Base-by-base conservation (phyloP, 345 rosid genomes). In the Hibiscus syriacus region DNA sequence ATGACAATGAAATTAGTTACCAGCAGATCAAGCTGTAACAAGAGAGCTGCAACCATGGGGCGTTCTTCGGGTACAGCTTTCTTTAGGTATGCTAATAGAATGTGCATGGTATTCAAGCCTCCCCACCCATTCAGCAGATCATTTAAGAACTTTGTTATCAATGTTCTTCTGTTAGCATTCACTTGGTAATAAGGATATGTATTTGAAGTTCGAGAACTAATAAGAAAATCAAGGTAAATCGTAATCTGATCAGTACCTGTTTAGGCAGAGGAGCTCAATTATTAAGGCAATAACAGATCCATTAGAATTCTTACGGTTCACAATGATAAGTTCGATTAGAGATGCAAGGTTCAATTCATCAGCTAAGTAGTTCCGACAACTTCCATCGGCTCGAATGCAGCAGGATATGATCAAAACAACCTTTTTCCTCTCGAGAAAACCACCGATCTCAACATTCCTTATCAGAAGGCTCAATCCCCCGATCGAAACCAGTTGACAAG, bases 11-110 rank as follows among this genome's bases (percentile, higher is more conserved):
- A 43, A 41, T 64, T n/a, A 20, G 72, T 79, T 74, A 85, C 92
- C 81, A 87, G 68, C 70, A 87, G 85, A 62, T 85, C 92, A 52
- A 87, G 86, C 78, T 83, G 90, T 30, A 87, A 66, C 26, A 87
- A 71, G 59, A 85, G 68, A 23, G 77, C 76, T n/a, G 90, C 92
- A 41, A 79, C 74, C 25, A 82, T 12, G 0, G 88, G 92, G 0
- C 81, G 81, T 38, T 83, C 87, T 77, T 77, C 83, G 7, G 76
- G 74, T 19, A 76, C 55, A 69, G 86, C 78, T 53, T 73, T 82
- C 66, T 80, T 80, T 20, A 85, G 84, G 68, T 78, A 72, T 53
- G 73, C 72, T 41, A 87, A 64, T 41, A 87, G 78, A 67, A 87
- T 70, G 50, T 85, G 88, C 85, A 80, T 79, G 17, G 85, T 74